Percentiles rank a stretch among this genome's conserved stretches.
These are phyloP conservation scores for Penicillium sp. DNA, from an alignment of 2,329 filamentous ascomycete genomes.

Conservation along the genomic window DNA sequence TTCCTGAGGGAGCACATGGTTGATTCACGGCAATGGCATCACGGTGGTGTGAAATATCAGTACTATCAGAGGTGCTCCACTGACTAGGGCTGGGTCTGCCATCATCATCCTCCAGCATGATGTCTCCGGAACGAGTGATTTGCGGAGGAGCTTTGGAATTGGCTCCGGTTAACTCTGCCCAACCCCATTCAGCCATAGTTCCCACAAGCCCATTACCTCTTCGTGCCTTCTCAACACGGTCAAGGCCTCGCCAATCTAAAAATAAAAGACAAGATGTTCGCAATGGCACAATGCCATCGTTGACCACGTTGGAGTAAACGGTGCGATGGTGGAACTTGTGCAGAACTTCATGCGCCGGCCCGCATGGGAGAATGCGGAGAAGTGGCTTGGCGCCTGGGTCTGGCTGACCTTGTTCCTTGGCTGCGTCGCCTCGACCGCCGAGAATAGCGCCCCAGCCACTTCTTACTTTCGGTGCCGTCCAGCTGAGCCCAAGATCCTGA, in stretches of 20 bases:
- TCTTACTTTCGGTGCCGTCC: slow-evolving; percentile 78
- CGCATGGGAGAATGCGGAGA: slow-evolving; percentile 80
- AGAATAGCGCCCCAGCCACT: slow-evolving; percentile 87
- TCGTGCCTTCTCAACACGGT: slow-evolving; percentile 87
- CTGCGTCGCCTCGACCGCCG: slow-evolving; percentile 62
- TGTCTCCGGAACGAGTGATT: slow-evolving; percentile 26
- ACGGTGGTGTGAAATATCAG: slow-evolving; percentile 14
- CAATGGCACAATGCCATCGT: slow-evolving; percentile 92
- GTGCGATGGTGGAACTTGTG: slow-evolving; percentile 86
- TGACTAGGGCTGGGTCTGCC: neutral
- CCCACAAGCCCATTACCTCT: slow-evolving; percentile 88
- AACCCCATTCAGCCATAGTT: slow-evolving; percentile 87
- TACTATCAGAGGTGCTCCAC: slow-evolving; percentile 4
- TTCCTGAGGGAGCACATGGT: slow-evolving; percentile 13
- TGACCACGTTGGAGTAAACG: slow-evolving; percentile 93
- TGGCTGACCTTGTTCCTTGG: slow-evolving; percentile 50
- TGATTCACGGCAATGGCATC: slow-evolving; percentile 5
- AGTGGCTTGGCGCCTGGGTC: slow-evolving; percentile 84
- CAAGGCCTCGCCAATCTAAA: slow-evolving; percentile 90
- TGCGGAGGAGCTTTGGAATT: slow-evolving; percentile 57
- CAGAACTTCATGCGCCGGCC: slow-evolving; percentile 79
- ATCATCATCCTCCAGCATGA: slow-evolving; percentile 22
- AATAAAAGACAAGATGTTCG: slow-evolving; percentile 95
- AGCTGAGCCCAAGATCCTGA: slow-evolving; percentile 89
- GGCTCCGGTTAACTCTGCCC: slow-evolving; percentile 77